These are phyloP conservation scores for Agaricus subrufescens DNA, from an alignment of 768 basidiomycete species.

Conservation along the genomic window DNA sequence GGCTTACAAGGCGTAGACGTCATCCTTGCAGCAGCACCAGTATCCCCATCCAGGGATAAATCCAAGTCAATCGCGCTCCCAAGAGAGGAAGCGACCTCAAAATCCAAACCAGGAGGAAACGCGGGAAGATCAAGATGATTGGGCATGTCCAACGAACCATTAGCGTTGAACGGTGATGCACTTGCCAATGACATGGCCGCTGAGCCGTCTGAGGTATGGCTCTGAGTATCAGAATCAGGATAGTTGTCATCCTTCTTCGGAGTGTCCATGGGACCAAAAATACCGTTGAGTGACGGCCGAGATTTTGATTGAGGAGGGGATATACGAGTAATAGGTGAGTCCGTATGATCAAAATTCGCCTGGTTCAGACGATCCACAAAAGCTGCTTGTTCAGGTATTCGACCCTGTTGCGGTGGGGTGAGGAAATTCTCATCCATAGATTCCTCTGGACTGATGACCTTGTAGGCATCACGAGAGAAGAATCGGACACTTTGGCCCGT, in stretches of 20 bases:
- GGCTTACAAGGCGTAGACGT: conserved; percentile 40
- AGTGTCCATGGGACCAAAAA: conserved; percentile 42
- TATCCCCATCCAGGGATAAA: conserved; percentile 18
- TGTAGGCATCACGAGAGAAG: conserved; percentile 67
- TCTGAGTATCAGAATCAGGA: not conserved
- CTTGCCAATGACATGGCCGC: conserved; percentile 26
- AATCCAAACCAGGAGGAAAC: conserved; percentile 39
- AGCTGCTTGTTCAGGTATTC: conserved; percentile 16
- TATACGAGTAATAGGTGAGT: conserved; percentile 25
- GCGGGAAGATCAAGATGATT: conserved; percentile 47
- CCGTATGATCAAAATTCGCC: conserved; percentile 19
- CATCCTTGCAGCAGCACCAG: conserved; percentile 21
- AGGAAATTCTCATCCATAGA: conserved; percentile 40
- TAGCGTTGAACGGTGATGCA: conserved; percentile 30
- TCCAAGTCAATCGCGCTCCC: conserved; percentile 30
- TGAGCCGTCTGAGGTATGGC: conserved; percentile 19
- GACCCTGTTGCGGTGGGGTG: conserved; percentile 22
- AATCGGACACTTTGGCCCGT: conserved; percentile 80
- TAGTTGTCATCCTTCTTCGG: conserved; percentile 14
- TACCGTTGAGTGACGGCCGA: conserved; percentile 42
- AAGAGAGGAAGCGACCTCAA: conserved; percentile 34
- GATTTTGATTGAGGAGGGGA: conserved; percentile 27
- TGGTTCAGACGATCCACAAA: conserved; percentile 29
- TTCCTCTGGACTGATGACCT: conserved; percentile 59
- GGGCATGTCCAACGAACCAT: conserved; percentile 57